Base-by-base conservation (phyloP, 1,139 yeast species). In the Geotrichum cucujoidarum region DNA sequence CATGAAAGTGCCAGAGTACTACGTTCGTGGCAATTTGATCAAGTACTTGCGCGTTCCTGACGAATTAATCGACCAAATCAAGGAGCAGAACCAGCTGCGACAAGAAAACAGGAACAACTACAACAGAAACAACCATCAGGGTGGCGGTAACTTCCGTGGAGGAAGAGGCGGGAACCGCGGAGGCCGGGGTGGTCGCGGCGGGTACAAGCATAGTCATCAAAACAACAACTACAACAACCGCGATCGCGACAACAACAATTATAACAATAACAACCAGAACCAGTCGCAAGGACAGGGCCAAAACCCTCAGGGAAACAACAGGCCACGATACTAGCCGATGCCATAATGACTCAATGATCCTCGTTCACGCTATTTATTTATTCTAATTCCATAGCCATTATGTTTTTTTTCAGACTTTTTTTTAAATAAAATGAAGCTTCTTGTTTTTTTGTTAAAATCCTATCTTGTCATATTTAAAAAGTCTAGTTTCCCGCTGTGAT, bases 11-110 rank as follows among this genome's bases (percentile, higher is more conserved):
- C 80, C 84, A 2, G 95, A 89, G 60, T 76, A 85, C 51, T 92
- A 89, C 61, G 78, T 94, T 43, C 80, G 92, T 60, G 98, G 98
- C 38, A 84, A 78, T 56, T 90, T 85, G 56, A 78, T 81, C 66
- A 83, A 82, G 63, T 79, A 77, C 59, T 70, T 83, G 49, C 77
- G 82, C 61, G 72, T 83, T 53, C 83, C 83, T 40, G 84, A 82
- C 55, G 44, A 52, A 43, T 55, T 64, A 35, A 59, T 70, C 22
- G 70, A 65, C 31, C 75, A 74, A 51, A 77, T 85, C 52, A 87
- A 89, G 74, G 95, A 87, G 58, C 84, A 38, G 37, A 48, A 47
- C 34, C 50, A 83, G 61, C 88, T 92, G 53, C 88, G 83, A 56
- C 81, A 80, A 58, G 70, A 76, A 57, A 74, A 77, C 60, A 77